phyloP scores from a whole-genome alignment of 805 yeast species.

The Millerago galiae region DNA sequence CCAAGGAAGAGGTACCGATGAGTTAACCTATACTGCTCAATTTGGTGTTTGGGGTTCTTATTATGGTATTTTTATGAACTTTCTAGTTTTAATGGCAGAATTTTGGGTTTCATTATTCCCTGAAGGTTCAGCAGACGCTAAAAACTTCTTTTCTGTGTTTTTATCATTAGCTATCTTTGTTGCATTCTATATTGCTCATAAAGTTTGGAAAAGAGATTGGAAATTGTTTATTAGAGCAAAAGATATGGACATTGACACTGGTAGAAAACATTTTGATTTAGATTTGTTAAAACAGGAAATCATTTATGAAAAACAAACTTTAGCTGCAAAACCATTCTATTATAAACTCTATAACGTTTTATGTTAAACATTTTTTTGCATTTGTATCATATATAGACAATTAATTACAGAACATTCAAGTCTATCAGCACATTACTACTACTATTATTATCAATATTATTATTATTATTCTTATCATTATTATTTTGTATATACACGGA shows the following conservation, averaged over 20 bases:
- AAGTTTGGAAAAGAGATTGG: constrained; percentile 42
- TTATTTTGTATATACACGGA: too few relatives aligned
- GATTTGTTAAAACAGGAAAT: constrained; percentile 51
- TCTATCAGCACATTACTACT: too few relatives aligned
- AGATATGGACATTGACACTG: constrained; percentile 55
- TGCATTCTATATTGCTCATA: constrained; percentile 51
- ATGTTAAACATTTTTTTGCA: constrained; percentile 31
- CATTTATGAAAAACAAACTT: constrained; percentile 47
- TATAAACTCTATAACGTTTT: constrained; percentile 38
- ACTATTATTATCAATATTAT: too few relatives aligned
- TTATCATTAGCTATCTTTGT: constrained; percentile 59
- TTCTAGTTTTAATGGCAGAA: constrained; percentile 62
- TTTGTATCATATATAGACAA: too few relatives aligned
- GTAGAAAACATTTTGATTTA: constrained; percentile 55
- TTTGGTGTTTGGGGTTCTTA: constrained; percentile 63
- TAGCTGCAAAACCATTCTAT: constrained; percentile 42
- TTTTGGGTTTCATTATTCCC: constrained; percentile 83
- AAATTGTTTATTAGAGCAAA: constrained; percentile 33
- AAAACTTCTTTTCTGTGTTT: constrained; percentile 57
- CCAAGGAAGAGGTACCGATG: constrained; percentile 59
- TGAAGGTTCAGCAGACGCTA: constrained; percentile 45
- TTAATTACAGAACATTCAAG: too few relatives aligned
- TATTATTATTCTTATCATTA: too few relatives aligned
- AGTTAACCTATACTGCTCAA: constrained; percentile 60
- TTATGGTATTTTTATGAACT: constrained; percentile 52